Conservation (phyloP, 148 eudicot species). For the Cornus kousa region DNA sequence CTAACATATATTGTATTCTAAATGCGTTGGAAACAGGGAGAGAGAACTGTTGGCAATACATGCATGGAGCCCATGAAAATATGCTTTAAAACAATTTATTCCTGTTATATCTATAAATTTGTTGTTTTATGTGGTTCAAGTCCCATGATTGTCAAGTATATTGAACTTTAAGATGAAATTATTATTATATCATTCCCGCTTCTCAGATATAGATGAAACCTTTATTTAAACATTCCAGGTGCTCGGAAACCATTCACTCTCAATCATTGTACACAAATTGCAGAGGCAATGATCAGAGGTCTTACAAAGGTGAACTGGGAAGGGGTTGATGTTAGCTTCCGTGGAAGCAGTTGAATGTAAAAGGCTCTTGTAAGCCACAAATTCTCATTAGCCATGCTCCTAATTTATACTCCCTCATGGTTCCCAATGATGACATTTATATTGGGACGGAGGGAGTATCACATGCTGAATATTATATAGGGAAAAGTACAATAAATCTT, state of each 20-base stretch:
- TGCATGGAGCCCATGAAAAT: background rate
- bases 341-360: slow-evolving; percentile 35
- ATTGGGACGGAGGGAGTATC: no score
- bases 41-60: background rate
- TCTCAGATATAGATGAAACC: background rate
- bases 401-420: no score
- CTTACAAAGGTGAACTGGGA: slow-evolving; percentile 79
- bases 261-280: slow-evolving; percentile 8
- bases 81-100: background rate
- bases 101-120: no score
- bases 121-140: no score
- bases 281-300: slow-evolving; percentile 67
- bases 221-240: background rate
- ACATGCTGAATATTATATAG: no score
- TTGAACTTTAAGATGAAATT: no score
- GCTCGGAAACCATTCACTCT: background rate
- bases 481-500: no score
- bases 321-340: slow-evolving; percentile 80
- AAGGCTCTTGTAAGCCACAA: no score
- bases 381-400: no score
- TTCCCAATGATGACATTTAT: no score
- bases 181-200: background rate
- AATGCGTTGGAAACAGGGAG: no score
- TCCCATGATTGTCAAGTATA: no score
- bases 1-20: background rate